A percentile compares a stretch with the other conserved stretches of the same genome.
Evolutionary conservation across 73 alveolate genomes (phyloP).

Genomic region (Tetrahymena thermophila): DNA sequence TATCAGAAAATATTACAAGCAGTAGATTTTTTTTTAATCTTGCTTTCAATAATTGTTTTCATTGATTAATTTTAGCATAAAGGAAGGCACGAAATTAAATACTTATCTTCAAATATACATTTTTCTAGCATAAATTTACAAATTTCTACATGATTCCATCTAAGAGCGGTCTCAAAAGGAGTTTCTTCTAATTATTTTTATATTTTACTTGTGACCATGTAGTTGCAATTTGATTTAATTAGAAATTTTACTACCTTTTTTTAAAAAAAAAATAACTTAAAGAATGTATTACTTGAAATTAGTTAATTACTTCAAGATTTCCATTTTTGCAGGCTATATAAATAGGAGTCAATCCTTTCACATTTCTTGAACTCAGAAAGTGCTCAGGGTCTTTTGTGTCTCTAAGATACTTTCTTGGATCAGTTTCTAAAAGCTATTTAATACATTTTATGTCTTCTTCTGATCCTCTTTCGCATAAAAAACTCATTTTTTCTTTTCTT

Average conservation of each 20-base stretch:
- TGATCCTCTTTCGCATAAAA: constrained; percentile 4
- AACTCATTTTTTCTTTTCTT: neutral
- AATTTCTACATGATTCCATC: constrained; percentile 50
- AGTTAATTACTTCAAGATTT: constrained; percentile 20
- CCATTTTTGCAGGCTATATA: constrained; percentile 59
- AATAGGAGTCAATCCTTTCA: constrained; percentile 42
- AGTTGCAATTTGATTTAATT: constrained; percentile 39
- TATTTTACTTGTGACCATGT: constrained; percentile 1
- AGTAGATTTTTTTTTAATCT: neutral
- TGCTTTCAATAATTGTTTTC: neutral
- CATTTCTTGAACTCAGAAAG: constrained; percentile 3
- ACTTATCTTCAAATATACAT: neutral
- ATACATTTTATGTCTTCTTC: neutral
- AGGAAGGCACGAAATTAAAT: neutral
- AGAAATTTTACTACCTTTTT: constrained; percentile 9
- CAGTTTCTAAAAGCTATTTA: neutral
- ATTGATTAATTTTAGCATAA: neutral
- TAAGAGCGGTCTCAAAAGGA: constrained; percentile 43
- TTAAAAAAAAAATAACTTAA: neutral
- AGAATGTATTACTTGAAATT: neutral
- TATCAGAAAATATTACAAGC: neutral
- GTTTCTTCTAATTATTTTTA: constrained; percentile 35
- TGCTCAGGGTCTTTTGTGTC: constrained; percentile 3
- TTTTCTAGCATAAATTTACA: neutral
- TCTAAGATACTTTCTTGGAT: constrained; percentile 2